Base-by-base conservation (phyloP, 202 grass and related monocot species). In the Brachypodium distachyon region DNA sequence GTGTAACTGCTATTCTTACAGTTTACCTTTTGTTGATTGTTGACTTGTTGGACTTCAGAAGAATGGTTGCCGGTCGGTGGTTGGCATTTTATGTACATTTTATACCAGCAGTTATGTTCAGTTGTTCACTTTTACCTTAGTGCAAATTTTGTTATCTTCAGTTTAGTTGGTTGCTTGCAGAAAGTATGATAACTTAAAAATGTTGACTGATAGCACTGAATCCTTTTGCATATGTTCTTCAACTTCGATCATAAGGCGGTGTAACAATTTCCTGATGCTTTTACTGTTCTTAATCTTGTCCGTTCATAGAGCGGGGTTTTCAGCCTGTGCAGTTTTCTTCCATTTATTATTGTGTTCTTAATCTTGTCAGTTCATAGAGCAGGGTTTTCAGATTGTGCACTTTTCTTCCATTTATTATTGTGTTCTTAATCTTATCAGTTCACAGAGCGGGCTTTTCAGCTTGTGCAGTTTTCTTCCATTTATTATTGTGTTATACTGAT, bases 41-140 rank as follows among this genome's bases (percentile, higher is more conserved):
- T 63, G 21, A 49, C 44, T 62, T 83, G 57, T 72, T 86, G 82
- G 70, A 69, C 75, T 65, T 9, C 40, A 72, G 14, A 62, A 82
- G 36, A 67, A 82, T 82, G 57, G 10, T 82, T 72, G n/a, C n/a
- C n/a, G 64, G 40, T 68, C 14, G 61, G 47, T 75, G 46, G 60
- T 63, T 82, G 67, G 9, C 43, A 68, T 61, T 68, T 78, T 68
- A 75, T 86, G 74, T 83, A 83, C 53, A 73, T 70, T 79, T 51
- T 74, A 82, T 82, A 90, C 70, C 27, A 74, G 67, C 63, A 50
- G 74, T 59, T 73, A 61, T 80, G 63, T 58, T 62, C 32, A 61
- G 22, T 21, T 80, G 63, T 58, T 62, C 32, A 61, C 29, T 21
- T 51, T 66, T 75, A 58, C 19, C 36, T 64, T 17, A 27, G 66